phyloP scores from a whole-genome alignment of 768 basidiomycete genomes.

The Termitomyces sp. region DNA sequence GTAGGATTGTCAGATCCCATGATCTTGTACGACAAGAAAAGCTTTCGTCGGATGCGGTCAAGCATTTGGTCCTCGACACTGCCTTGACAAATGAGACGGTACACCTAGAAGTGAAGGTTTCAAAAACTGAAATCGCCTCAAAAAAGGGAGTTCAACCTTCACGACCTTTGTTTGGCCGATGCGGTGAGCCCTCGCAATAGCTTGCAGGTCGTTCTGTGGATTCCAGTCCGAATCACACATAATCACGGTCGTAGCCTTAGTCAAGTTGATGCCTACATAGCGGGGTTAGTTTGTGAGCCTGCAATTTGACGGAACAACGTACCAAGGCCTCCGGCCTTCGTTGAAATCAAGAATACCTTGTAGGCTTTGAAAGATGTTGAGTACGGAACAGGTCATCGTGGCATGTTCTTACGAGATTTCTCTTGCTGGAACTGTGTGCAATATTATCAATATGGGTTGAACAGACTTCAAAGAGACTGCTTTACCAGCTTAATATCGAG shows the following conservation, averaged over 20 bases:
- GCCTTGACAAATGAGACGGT: slow-evolving; percentile 62
- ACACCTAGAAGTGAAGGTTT: slow-evolving; percentile 39
- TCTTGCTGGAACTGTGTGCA: slow-evolving; percentile 51
- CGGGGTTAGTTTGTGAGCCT: slow-evolving; percentile 13
- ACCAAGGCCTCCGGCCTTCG: slow-evolving; percentile 70
- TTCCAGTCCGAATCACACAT: slow-evolving; percentile 75
- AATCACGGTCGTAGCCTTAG: slow-evolving; percentile 75
- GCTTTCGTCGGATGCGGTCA: slow-evolving; percentile 63
- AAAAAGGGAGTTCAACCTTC: slow-evolving; percentile 32
- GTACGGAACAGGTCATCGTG: not conserved
- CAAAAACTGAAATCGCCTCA: not conserved
- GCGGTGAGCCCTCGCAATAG: slow-evolving; percentile 80
- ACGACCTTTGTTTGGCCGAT: slow-evolving; percentile 74
- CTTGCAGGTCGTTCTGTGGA: slow-evolving; percentile 78
- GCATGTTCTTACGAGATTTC: slow-evolving; percentile 39
- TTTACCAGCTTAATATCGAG: slow-evolving; percentile 52
- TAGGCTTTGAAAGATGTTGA: slow-evolving; percentile 33
- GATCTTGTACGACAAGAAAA: slow-evolving; percentile 61
- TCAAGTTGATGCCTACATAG: slow-evolving; percentile 67
- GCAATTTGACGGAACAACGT: slow-evolving; percentile 17
- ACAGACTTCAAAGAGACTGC: slow-evolving; percentile 10
- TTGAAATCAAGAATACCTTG: slow-evolving; percentile 66
- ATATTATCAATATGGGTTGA: not conserved
- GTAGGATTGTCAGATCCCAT: slow-evolving; percentile 37
- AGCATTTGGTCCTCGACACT: slow-evolving; percentile 78